Evolutionary conservation across 2,329 filamentous ascomycete species (phyloP).

Genomic region (Pestalotiopsis sp.): DNA sequence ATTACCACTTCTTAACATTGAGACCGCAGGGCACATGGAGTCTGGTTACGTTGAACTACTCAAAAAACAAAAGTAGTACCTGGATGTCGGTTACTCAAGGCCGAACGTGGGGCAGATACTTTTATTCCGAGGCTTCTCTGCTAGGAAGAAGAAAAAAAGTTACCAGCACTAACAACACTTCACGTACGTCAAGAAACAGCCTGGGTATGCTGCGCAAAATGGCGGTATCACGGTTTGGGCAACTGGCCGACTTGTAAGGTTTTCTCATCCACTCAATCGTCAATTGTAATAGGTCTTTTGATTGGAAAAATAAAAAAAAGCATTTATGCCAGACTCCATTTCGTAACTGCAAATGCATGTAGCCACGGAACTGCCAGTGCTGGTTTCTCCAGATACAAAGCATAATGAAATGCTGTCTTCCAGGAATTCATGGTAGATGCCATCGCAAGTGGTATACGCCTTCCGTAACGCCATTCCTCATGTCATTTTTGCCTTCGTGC

Average conservation of each 20-base stretch:
- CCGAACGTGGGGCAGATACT: neutral
- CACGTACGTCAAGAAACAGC: neutral
- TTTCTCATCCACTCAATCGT: neutral
- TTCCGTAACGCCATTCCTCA: conserved; percentile 16
- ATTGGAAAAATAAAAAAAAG: neutral
- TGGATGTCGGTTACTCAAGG: neutral
- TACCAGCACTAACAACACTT: neutral
- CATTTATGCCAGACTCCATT: conserved; percentile 17
- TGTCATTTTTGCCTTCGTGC: conserved; percentile 1
- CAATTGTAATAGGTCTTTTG: neutral
- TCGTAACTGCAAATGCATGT: conserved; percentile 9
- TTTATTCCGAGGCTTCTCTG: neutral
- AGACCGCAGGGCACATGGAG: neutral
- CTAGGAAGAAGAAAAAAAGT: neutral
- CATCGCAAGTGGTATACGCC: conserved; percentile 18
- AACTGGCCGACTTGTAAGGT: neutral
- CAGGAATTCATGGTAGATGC: conserved; percentile 13
- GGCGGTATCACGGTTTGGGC: neutral
- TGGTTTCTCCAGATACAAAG: conserved; percentile 14
- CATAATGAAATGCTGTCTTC: conserved; percentile 3
- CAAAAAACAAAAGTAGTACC: too few relatives aligned
- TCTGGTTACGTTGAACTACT: neutral
- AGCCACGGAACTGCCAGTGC: conserved; percentile 15
- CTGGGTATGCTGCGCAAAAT: neutral
- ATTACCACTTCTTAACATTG: neutral